Percentiles rank a stretch among this genome's conserved stretches.
These are phyloP conservation scores for Paramyrothecium roridum DNA, from an alignment of 2,329 filamentous ascomycete species.

Conservation along the genomic window DNA sequence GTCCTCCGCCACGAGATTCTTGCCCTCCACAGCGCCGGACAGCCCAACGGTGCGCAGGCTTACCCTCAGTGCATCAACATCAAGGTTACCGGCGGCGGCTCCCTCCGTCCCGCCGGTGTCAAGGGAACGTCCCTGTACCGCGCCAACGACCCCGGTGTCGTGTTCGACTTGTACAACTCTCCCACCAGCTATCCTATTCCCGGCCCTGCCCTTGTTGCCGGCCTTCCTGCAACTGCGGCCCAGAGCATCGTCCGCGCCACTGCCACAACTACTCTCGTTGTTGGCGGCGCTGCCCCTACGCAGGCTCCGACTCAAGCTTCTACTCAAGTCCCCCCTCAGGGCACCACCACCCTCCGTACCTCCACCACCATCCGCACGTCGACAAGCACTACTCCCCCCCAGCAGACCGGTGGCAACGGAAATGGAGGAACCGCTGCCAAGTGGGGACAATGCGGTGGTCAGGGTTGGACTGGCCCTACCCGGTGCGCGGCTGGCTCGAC, in stretches of 20 bases:
- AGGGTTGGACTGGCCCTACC: conserved; percentile 17
- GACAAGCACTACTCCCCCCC: conserved; percentile 1
- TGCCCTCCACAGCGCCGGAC: conserved; percentile 44
- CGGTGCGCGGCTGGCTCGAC: conserved; percentile 18
- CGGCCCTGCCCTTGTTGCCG: conserved; percentile 17
- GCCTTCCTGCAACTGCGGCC: background rate
- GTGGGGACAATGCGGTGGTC: conserved; percentile 17
- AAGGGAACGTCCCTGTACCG: conserved; percentile 33
- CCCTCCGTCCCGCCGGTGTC: conserved; percentile 25
- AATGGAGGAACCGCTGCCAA: conserved; percentile 7
- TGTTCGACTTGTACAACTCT: conserved; percentile 29
- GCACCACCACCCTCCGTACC: background rate
- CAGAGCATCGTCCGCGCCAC: background rate
- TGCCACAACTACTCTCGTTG: background rate
- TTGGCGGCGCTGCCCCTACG: background rate
- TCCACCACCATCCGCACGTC: background rate
- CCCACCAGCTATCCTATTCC: conserved; percentile 25
- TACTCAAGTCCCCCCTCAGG: background rate
- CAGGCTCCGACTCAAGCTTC: background rate
- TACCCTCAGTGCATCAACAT: conserved; percentile 53
- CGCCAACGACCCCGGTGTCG: conserved; percentile 28
- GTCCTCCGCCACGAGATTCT: conserved; percentile 55
- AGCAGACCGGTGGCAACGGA: background rate
- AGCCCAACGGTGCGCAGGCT: conserved; percentile 41
- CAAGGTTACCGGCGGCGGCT: conserved; percentile 38